These are phyloP conservation scores for Trametes gibbosa DNA, from an alignment of 768 basidiomycete genomes.

Conservation along the genomic window DNA sequence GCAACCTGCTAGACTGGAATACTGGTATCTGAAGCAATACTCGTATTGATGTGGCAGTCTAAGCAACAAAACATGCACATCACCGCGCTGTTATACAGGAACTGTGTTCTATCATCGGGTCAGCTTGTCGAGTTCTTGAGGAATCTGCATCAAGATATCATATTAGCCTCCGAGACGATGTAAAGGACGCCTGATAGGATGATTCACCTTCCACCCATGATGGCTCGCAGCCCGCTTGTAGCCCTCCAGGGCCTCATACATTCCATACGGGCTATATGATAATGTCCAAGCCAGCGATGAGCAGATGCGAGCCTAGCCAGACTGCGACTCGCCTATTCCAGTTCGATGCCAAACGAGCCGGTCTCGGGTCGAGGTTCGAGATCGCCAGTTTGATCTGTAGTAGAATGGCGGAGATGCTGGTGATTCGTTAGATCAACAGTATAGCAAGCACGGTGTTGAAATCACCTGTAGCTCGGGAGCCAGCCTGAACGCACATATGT, in stretches of 20 bases:
- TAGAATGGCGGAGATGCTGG: conserved; percentile 42
- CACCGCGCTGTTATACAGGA: no score
- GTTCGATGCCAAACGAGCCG: conserved; percentile 52
- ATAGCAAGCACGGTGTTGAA: not conserved
- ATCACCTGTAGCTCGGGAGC: conserved; percentile 64
- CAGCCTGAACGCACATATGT: conserved; percentile 41
- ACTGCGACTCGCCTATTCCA: conserved; percentile 42
- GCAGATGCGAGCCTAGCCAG: not conserved
- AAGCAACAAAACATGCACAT: no score
- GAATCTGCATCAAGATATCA: not conserved
- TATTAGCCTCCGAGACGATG: not conserved
- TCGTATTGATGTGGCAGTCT: no score
- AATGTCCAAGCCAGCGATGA: not conserved
- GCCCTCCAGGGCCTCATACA: conserved; percentile 58
- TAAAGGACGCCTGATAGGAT: not conserved
- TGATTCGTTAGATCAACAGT: not conserved
- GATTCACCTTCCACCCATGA: conserved; percentile 59
- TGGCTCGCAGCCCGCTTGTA: conserved; percentile 62
- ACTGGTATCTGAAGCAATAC: no score
- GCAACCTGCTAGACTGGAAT: no score
- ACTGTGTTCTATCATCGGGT: not conserved
- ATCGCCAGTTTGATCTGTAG: conserved; percentile 70
- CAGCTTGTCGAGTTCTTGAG: not conserved
- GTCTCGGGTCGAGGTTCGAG: conserved; percentile 61
- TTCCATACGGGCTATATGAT: conserved; percentile 37